Evolutionary conservation across 164 flowering plant genomes (phyloP).

Genomic region (Tetracentron sinense): DNA sequence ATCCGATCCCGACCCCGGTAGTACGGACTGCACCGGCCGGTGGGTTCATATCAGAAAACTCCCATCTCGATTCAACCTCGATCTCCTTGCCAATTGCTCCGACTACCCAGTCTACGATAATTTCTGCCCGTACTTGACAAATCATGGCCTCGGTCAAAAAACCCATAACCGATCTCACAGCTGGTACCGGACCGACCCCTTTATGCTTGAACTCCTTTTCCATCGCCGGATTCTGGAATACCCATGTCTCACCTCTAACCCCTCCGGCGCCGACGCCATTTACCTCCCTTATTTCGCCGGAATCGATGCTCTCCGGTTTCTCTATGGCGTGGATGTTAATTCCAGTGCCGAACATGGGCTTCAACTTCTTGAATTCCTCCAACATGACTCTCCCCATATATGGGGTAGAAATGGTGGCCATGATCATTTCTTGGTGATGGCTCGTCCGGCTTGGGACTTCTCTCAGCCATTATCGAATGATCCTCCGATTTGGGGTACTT

Average conservation of each 20-base stretch:
- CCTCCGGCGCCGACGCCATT: slow-evolving; percentile 55
- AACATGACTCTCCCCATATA: slow-evolving; percentile 31
- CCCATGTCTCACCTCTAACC: slow-evolving; percentile 81
- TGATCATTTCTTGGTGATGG: slow-evolving; percentile 85
- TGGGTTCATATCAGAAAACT: slow-evolving; percentile 78
- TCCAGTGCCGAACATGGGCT: slow-evolving; percentile 62
- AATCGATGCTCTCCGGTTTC: slow-evolving; percentile 60
- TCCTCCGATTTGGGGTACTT: slow-evolving; percentile 80
- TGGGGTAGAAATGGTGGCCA: slow-evolving; percentile 56
- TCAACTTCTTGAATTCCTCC: slow-evolving; percentile 41
- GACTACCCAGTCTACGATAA: slow-evolving; percentile 54
- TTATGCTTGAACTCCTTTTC: slow-evolving; percentile 73
- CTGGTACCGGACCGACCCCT: slow-evolving; percentile 89
- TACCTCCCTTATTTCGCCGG: slow-evolving; percentile 81
- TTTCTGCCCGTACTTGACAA: slow-evolving; percentile 66
- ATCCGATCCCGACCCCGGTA: slow-evolving; percentile 10
- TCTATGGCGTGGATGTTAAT: slow-evolving; percentile 71
- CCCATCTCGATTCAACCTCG: slow-evolving; percentile 75
- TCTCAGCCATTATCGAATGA: slow-evolving; percentile 50
- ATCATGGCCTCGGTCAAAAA: slow-evolving; percentile 89
- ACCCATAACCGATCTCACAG: slow-evolving; percentile 82
- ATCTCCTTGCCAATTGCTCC: slow-evolving; percentile 75
- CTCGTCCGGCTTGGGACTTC: slow-evolving; percentile 91
- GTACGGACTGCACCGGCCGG: slow-evolving; percentile 47
- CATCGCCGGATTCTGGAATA: slow-evolving; percentile 88